A percentile compares a stretch with the other conserved stretches of the same genome.
Evolutionary conservation across 2,329 filamentous ascomycete species (phyloP).

Genomic region (Epichloe bromicola): DNA sequence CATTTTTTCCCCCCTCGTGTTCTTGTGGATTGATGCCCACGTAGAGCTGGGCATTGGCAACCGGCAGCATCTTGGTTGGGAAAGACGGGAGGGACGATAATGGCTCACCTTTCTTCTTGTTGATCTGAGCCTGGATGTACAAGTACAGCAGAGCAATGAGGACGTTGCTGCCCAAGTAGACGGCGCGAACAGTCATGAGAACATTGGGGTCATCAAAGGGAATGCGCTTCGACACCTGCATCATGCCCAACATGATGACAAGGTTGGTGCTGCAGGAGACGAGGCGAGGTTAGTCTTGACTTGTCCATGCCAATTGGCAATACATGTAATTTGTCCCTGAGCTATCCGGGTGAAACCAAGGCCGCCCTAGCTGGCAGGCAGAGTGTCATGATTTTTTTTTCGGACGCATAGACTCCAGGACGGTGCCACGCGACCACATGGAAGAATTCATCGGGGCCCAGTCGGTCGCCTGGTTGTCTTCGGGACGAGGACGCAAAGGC

Average conservation of each 20-base stretch:
- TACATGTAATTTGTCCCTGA: background rate
- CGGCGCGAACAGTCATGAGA: constrained; percentile 41
- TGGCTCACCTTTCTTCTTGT: constrained; percentile 85
- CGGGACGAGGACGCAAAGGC: background rate
- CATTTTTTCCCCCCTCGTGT: background rate
- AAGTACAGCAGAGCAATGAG: constrained; percentile 77
- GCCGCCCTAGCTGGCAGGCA: background rate
- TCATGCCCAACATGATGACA: constrained; percentile 91
- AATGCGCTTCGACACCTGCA: constrained; percentile 94
- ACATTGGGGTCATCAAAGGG: constrained; percentile 73
- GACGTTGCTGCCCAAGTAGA: constrained; percentile 52
- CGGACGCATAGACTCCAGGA: background rate
- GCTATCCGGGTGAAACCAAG: background rate
- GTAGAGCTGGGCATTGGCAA: background rate
- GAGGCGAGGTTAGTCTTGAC: constrained; percentile 11
- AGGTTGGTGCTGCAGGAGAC: constrained; percentile 60
- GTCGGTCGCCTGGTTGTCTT: background rate
- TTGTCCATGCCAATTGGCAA: background rate
- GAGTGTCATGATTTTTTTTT: background rate
- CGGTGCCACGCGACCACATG: background rate
- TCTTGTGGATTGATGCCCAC: background rate
- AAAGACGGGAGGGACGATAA: background rate
- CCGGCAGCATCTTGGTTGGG: background rate
- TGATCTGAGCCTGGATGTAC: constrained; percentile 74
- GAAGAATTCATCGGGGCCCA: background rate